phyloP scores from a whole-genome alignment of 129 eudicot species.

The Tagetes patula region DNA sequence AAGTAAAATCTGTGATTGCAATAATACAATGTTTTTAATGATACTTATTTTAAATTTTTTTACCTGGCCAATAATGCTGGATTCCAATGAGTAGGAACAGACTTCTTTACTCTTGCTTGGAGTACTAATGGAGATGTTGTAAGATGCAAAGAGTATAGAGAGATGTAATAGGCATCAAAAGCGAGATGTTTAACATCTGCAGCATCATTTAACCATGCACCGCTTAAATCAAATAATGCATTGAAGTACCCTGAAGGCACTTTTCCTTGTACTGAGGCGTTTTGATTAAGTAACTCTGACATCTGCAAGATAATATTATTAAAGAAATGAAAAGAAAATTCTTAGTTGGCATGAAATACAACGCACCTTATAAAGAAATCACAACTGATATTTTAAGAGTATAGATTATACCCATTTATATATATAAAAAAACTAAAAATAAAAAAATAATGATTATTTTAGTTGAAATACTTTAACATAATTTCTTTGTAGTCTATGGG shows the following conservation, averaged over 20 bases:
- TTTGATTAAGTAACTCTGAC: conserved; percentile 96
- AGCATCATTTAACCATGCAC: conserved; percentile 88
- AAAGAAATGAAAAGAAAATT: background rate
- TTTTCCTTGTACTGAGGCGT: conserved; percentile 84
- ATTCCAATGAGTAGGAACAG: conserved; percentile 93
- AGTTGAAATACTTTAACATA: background rate
- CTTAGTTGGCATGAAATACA: conserved; percentile 4
- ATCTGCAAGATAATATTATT: conserved; percentile 52
- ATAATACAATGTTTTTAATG: background rate
- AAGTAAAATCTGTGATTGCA: background rate
- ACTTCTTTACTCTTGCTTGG: conserved; percentile 64
- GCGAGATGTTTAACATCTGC: conserved; percentile 81
- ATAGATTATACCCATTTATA: background rate
- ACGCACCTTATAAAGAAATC: background rate
- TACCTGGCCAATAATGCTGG: conserved; percentile 89
- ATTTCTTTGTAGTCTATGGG: background rate
- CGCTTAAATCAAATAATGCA: conserved; percentile 79
- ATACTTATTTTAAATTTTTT: background rate
- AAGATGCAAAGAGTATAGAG: conserved; percentile 74
- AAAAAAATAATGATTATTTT: background rate
- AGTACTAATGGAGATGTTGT: conserved; percentile 78
- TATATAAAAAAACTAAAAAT: background rate
- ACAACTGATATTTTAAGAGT: conserved; percentile 10
- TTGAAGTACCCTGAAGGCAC: conserved; percentile 95
- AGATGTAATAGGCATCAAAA: conserved; percentile 89